These are phyloP conservation scores for Polyporus arcularius DNA, from an alignment of 768 basidiomycete genomes.

Conservation along the genomic window DNA sequence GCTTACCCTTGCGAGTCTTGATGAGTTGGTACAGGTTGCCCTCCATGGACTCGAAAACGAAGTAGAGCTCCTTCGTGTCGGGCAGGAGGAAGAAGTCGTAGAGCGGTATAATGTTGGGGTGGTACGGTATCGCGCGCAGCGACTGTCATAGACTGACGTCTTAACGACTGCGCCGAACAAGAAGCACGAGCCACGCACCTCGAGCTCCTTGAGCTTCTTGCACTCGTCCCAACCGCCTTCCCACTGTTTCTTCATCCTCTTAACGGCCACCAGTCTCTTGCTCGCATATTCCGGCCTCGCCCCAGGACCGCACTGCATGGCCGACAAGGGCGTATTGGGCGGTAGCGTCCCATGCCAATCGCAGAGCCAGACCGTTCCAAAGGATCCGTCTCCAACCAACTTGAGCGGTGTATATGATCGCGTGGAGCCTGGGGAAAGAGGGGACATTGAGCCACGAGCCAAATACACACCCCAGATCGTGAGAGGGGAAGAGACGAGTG, in stretches of 20 bases:
- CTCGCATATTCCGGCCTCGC: constrained; percentile 93
- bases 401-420: constrained; percentile 95
- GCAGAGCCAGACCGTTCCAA: constrained; percentile 97
- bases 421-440: constrained; percentile 58
- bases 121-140: constrained; percentile 89
- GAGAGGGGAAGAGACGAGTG: constrained; percentile 9
- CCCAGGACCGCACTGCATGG: constrained; percentile 95
- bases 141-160: constrained; percentile 56
- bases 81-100: constrained; percentile 99
- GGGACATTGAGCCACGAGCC: background rate
- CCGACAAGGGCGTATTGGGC: constrained; percentile 85
- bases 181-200: constrained; percentile 54
- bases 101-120: constrained; percentile 96
- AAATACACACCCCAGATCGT: constrained; percentile 16
- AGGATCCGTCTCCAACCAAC: constrained; percentile 96
- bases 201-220: constrained; percentile 90
- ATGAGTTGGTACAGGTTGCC: constrained; percentile 99
- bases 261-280: constrained; percentile 94
- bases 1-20: constrained; percentile 92
- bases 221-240: constrained; percentile 99
- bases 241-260: constrained; percentile 98
- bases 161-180: constrained; percentile 11
- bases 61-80: constrained; percentile 93
- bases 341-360: constrained; percentile 98
- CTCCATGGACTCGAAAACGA: constrained; percentile 99